Evolutionary conservation across 129 eudicot species (phyloP).

Genomic region (Arctium lappa): DNA sequence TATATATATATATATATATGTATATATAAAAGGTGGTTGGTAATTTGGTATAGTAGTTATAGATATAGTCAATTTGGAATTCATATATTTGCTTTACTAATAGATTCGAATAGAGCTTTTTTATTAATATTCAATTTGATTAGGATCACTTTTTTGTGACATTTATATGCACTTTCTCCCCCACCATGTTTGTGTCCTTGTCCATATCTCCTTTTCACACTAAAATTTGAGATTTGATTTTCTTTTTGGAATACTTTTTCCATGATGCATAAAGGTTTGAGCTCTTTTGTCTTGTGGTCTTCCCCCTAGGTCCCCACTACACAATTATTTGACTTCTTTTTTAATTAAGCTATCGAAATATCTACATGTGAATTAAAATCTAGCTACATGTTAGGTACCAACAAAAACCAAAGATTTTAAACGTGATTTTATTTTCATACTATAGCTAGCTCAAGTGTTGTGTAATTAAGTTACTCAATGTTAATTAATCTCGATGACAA

Average conservation of each 20-base stretch:
- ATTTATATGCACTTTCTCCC: background rate
- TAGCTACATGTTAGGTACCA: background rate
- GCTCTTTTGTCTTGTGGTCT: constrained; percentile 10
- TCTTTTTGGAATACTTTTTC: constrained; percentile 1
- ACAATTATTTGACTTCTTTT: background rate
- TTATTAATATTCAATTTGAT: background rate
- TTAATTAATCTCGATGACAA: background rate
- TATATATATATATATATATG: too few relatives aligned
- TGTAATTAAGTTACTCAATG: background rate
- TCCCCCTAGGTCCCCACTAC: background rate
- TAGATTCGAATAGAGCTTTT: too few relatives aligned
- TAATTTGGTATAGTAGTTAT: too few relatives aligned
- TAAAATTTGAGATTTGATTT: constrained; percentile 2
- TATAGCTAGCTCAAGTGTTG: background rate
- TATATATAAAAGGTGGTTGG: too few relatives aligned
- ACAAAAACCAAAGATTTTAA: background rate
- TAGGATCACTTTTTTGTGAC: background rate
- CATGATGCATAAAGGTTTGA: constrained; percentile 9
- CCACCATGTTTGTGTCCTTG: background rate
- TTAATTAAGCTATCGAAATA: background rate
- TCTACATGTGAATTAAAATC: background rate
- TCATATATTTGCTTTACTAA: too few relatives aligned
- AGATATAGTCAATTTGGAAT: too few relatives aligned
- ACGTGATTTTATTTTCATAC: background rate
- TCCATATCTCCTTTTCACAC: background rate